Conservation (phyloP, 2,329 filamentous ascomycete genomes). For the Alternaria consortialis region DNA sequence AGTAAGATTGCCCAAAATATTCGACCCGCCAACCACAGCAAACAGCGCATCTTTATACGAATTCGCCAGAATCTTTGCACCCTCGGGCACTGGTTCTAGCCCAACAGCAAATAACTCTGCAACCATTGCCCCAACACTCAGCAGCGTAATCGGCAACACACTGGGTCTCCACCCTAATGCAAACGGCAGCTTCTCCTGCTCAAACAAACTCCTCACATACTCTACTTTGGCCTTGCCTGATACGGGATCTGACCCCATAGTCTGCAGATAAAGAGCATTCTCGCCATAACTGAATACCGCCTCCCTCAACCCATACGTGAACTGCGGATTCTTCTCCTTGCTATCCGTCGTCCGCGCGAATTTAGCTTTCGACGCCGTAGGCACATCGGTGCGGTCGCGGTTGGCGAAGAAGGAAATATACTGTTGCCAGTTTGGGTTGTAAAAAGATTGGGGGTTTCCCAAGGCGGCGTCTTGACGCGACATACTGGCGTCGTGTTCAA, state of each 20-base stretch:
- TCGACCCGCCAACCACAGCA: conserved; percentile 16
- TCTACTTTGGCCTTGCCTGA: conserved; percentile 18
- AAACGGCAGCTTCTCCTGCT: conserved; percentile 28
- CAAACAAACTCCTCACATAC: conserved; percentile 24
- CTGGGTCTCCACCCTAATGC: conserved; percentile 27
- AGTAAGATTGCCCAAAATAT: conserved; percentile 24
- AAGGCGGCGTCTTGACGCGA: conserved; percentile 28
- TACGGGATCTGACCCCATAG: conserved; percentile 15
- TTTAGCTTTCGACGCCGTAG: conserved; percentile 21
- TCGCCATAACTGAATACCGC: conserved; percentile 27
- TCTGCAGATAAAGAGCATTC: conserved; percentile 23
- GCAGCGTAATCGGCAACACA: conserved; percentile 21
- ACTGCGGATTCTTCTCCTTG: conserved; percentile 18
- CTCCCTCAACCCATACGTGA: conserved; percentile 21
- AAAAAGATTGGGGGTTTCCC: conserved; percentile 19
- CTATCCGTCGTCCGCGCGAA: conserved; percentile 21
- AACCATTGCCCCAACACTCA: conserved; percentile 23
- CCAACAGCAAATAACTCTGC: conserved; percentile 9
- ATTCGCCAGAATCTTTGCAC: conserved; percentile 13
- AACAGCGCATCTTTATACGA: conserved; percentile 26
- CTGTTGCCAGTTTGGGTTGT: conserved; percentile 20
- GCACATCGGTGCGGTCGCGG: conserved; percentile 18
- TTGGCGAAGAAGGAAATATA: conserved; percentile 25
- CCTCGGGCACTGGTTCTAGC: conserved; percentile 20
- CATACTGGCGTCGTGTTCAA: conserved; percentile 32